phyloP scores from a whole-genome alignment of 371 early-diverging fungal genomes.

The Zancudomyces culisetae region DNA sequence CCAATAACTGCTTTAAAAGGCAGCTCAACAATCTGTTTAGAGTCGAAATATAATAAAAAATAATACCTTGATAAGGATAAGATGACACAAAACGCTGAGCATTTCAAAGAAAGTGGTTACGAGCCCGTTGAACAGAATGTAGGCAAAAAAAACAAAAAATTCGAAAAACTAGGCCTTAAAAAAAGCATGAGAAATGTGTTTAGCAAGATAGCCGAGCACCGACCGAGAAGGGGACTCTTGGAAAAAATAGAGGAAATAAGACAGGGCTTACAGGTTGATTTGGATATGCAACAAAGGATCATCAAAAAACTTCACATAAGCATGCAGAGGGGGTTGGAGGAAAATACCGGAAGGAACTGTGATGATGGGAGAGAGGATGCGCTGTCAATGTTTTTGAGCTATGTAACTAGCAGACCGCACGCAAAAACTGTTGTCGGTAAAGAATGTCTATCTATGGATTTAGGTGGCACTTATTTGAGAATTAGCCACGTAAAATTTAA shows the following conservation, averaged over 20 bases:
- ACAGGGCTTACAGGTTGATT: slow-evolving; percentile 12
- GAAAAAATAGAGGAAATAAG: slow-evolving; percentile 14
- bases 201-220: too few species aligned
- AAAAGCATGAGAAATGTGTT: too few species aligned
- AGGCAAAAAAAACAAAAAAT: too few species aligned
- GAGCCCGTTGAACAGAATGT: neutral
- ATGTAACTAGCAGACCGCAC: slow-evolving; percentile 58
- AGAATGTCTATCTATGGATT: slow-evolving; percentile 57
- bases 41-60: too few species aligned
- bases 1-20: too few species aligned
- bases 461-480: slow-evolving; percentile 89
- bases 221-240: neutral
- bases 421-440: slow-evolving; percentile 69
- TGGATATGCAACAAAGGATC: slow-evolving; percentile 20
- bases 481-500: slow-evolving; percentile 68
- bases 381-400: slow-evolving; percentile 50
- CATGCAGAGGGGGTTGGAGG: slow-evolving; percentile 19
- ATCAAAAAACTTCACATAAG: slow-evolving; percentile 15
- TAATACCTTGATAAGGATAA: neutral
- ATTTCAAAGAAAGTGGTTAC: neutral
- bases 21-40: too few species aligned
- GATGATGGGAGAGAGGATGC: too few species aligned
- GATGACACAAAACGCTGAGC: neutral
- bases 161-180: too few species aligned
- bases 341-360: slow-evolving; percentile 12